Base-by-base conservation (phyloP, 2,329 filamentous ascomycete species). In the Ophiocordyceps unilateralis region DNA sequence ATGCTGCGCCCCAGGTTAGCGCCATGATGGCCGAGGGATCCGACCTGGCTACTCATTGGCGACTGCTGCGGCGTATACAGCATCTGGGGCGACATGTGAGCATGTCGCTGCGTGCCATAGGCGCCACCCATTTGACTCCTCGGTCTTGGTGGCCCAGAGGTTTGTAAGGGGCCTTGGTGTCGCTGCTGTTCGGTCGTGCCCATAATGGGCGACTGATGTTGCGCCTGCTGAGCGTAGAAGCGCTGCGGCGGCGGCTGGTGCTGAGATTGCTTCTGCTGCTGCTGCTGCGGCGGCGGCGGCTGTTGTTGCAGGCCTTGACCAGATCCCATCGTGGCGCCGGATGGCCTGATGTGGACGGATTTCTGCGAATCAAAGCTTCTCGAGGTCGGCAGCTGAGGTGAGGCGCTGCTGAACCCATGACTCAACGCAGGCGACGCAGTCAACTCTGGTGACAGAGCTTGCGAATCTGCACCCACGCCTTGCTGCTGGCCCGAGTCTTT, bases 311-410 rank as follows among this genome's bases (percentile, higher is more conserved):
- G 14, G 39, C 32, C 41, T n/a, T 48, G 47, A 14, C 41, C 44
- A 12, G 46, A 37, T 1, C 32, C 44, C 37, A 43, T 45, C 23
- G 42, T 48, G 17, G 21, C 21, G 11, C 21, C 43, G 28, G 39
- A 20, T 12, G 44, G 38, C 24, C 28, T 28, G 22, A 30, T 22
- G 11, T 32, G 43, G 30, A 39, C 41, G 24, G 50, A 42, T 22
- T 43, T 26, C 37, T 48, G 52, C 20, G 45, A 45, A 22, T 50
- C 45, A 28, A 51, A 49, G 38, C 28, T 52, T 22, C 39, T 48
- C 19, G 49, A 42, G 20, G 32, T 17, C 3, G 39, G 11, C 12
- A 32, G 44, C 19, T 42, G 24, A 15, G 50, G 50, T 10, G 40
- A 45, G 36, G 38, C 46, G 17, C 46, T 40, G 26, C 44, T 42